Conservation (phyloP, 1,139 yeast species). For the Saccharomycopsis hybrid region DNA sequence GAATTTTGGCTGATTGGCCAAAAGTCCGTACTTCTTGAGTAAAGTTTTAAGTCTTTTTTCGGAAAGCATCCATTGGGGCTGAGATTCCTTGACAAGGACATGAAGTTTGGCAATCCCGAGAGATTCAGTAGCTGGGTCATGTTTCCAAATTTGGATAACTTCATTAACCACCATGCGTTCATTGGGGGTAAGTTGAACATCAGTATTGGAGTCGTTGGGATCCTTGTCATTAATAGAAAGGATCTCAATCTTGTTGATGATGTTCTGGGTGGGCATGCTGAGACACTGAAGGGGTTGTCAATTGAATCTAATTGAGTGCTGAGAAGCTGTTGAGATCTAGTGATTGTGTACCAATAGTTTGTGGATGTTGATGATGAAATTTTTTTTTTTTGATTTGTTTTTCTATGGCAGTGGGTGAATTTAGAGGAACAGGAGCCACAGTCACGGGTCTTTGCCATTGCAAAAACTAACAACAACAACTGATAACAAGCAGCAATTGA, state of each 20-base stretch:
- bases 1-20: slow-evolving; percentile 36
- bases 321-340: neutral
- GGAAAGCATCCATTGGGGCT: slow-evolving; percentile 58
- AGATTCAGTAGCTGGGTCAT: slow-evolving; percentile 57
- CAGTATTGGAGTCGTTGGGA: slow-evolving; percentile 22
- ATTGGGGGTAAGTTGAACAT: slow-evolving; percentile 42
- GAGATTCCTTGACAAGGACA: slow-evolving; percentile 41
- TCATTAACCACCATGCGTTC: slow-evolving; percentile 59
- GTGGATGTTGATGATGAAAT: neutral
- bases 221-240: slow-evolving; percentile 29
- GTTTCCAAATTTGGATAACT: slow-evolving; percentile 60
- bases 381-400: neutral
- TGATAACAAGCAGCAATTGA: too few species aligned
- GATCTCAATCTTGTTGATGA: slow-evolving; percentile 27
- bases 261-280: neutral
- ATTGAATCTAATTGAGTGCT: neutral
- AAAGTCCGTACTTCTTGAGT: slow-evolving; percentile 49
- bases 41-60: slow-evolving; percentile 50
- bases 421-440: too few species aligned
- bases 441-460: too few species aligned
- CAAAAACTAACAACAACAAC: too few species aligned
- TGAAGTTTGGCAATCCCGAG: slow-evolving; percentile 52
- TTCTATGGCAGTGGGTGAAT: neutral
- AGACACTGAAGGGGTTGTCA: neutral
- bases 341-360: neutral